phyloP scores from a whole-genome alignment of 805 yeast species.

The Wickerhamiella brachini region DNA sequence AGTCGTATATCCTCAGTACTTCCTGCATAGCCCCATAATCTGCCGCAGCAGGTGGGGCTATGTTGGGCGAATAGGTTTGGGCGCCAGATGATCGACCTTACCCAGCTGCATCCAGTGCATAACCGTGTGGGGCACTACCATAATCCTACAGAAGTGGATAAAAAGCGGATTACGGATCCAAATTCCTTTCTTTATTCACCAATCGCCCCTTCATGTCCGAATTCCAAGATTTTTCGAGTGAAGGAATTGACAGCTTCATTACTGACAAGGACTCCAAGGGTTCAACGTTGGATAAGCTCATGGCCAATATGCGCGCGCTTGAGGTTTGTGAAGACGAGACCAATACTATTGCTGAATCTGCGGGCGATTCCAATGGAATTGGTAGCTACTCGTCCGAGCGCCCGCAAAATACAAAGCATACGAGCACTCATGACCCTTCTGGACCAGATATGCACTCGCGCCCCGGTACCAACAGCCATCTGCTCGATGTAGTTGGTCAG shows the following conservation, averaged over 20 bases:
- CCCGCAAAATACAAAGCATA: background rate
- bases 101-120: background rate
- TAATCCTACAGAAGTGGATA: background rate
- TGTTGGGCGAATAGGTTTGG: background rate
- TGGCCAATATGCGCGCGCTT: background rate
- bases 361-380: background rate
- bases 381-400: background rate
- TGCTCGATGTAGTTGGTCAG: background rate
- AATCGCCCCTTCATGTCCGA: background rate
- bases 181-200: background rate
- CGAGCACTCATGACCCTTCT: background rate
- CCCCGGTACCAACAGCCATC: background rate
- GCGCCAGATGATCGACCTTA: background rate
- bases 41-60: background rate
- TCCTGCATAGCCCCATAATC: background rate
- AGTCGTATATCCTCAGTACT: no score
- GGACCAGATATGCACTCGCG: background rate
- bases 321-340: background rate
- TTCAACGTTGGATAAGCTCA: background rate
- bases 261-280: background rate
- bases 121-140: background rate
- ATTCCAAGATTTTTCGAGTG: background rate
- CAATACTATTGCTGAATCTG: background rate
- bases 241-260: background rate
- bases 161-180: no score